Evolutionary conservation across 208 protist species (phyloP).

Genomic region (Wallacemonas sp.): DNA sequence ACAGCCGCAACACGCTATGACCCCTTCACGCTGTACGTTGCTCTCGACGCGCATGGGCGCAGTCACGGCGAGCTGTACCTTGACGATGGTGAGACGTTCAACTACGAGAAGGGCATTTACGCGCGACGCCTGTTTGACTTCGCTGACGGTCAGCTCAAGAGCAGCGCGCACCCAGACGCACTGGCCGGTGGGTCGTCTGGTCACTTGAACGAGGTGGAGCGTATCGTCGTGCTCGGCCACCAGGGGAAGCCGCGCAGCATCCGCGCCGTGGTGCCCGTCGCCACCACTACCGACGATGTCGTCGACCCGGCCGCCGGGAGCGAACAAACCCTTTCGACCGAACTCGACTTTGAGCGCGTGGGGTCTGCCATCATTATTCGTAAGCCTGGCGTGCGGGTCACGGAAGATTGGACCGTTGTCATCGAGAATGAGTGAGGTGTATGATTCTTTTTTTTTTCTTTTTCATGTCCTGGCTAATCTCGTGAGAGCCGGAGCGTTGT

Average conservation of each 20-base stretch:
- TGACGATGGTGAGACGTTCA: slow-evolving; percentile 71
- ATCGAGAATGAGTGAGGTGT: slow-evolving; percentile 45
- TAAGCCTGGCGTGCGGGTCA: slow-evolving; percentile 46
- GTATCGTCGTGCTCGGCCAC: slow-evolving; percentile 68
- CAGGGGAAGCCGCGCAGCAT: slow-evolving; percentile 27
- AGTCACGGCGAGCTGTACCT: slow-evolving; percentile 74
- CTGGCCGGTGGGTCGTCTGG: neutral
- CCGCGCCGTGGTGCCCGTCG: neutral
- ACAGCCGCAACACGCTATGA: slow-evolving; percentile 80
- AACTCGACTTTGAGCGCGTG: slow-evolving; percentile 57
- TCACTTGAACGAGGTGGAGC: slow-evolving; percentile 52
- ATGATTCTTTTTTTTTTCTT: too few species aligned
- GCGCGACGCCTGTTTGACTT: slow-evolving; percentile 53
- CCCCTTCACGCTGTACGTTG: slow-evolving; percentile 93
- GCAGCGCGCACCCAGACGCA: slow-evolving; percentile 2
- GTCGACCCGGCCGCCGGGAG: slow-evolving; percentile 3
- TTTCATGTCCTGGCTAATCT: too few species aligned
- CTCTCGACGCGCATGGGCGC: slow-evolving; percentile 66
- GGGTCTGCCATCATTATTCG: slow-evolving; percentile 55
- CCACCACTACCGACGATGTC: neutral
- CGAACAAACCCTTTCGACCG: slow-evolving; percentile 4
- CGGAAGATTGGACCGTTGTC: slow-evolving; percentile 56
- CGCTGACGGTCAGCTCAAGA: slow-evolving; percentile 32
- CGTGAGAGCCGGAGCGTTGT: too few species aligned
- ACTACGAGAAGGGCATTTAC: slow-evolving; percentile 59